Base-by-base conservation (phyloP, 345 rosid species). In the Acer saccharum region DNA sequence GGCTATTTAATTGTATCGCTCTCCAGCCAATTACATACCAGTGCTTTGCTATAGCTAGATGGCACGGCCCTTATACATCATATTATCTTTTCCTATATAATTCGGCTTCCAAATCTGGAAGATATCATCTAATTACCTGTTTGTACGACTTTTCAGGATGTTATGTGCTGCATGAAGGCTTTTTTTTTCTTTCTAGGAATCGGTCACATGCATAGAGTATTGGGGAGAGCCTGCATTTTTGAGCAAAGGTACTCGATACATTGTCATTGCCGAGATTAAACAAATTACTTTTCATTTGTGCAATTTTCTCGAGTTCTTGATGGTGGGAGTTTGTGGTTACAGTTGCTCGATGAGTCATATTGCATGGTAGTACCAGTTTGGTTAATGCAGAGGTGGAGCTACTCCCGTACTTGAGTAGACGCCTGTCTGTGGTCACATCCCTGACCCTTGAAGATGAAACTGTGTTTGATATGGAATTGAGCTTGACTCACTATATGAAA, bases 211-310 rank as follows among this genome's bases (percentile, higher is more conserved):
- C 41, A 21, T 39, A 32, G 4, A 48, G 61, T 64, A 48, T 48
- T 32, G 35, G 55, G 58, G 73, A 71, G 70, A 72, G 52, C 68
- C 48, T 64, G 77, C 72, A 21, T 46, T 58, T 48, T 60, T 68
- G 74, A 71, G 73, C 48, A 13, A 76, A 63, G 64, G 65, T 74
- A 29, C 35, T 16, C 69, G 2, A 64, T 32, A 27, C 68, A 10
- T 57, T 65, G 46, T 3, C 35, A 32, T 32, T 32, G 35, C 35
- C 32, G 10, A 16, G 44, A 48, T 18, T 18, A 39, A 21, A 61
- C 39, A 73, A 39, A 32, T 44, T 54, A 67, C 16, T 66, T 54
- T 64, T 2, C 65, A 17, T 35, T 73, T 25, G 27, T 60, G 60
- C 44, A 50, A 61, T 44, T 55, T 70, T 12, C 23, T n/a, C 17